Base-by-base conservation (phyloP, 129 eudicot genomes). In the Centella asiatica region DNA sequence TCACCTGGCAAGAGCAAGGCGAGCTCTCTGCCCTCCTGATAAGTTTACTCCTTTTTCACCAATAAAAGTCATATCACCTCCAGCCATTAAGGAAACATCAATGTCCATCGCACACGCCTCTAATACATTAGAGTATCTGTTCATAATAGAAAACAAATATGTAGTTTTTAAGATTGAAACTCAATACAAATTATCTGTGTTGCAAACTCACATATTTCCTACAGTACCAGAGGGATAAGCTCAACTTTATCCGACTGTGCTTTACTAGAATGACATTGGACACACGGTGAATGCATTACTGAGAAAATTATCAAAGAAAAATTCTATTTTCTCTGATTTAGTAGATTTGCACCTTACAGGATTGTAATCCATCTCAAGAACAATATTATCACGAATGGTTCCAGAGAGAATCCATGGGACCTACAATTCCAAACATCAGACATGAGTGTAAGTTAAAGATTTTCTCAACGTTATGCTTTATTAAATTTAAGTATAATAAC, bases 341-440 rank as follows among this genome's bases (percentile, higher is more conserved):
- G 33, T 55, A 44, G 10, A 44, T 12, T n/a, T 26, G 17, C 62
- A 86, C 95, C 95, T 90, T 65, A 50, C 72, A 14, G 84, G 87
- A 61, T 87, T 82, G 23, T 81, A 87, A 45, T 77, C 85, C 67
- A 67, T 74, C 29, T 90, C 95, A 61, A 90, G 77, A 75, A 81
- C 45, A 59, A 90, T 75, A 71, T 90, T 90, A 65, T 90, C 95
- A 20, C 98, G 88, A 14, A 90, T 75, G 20, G 95, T 79, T 46
- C 95, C 98, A 15, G 98, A 87, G 51, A 86, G 86, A 70, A 90
- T 84, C 98, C 98, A 90, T 1, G 98, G 95, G 45, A 87, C 87
- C 98, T 90, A 70, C 24, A 68, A 27, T 51, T 50, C 69, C 71
- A 67, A 69, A 62, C 48, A 46, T 13, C 42, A 59, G 44, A 42